These are phyloP conservation scores for Stachybotrys chartarum DNA, from an alignment of 2,329 filamentous ascomycete species.

Conservation along the genomic window DNA sequence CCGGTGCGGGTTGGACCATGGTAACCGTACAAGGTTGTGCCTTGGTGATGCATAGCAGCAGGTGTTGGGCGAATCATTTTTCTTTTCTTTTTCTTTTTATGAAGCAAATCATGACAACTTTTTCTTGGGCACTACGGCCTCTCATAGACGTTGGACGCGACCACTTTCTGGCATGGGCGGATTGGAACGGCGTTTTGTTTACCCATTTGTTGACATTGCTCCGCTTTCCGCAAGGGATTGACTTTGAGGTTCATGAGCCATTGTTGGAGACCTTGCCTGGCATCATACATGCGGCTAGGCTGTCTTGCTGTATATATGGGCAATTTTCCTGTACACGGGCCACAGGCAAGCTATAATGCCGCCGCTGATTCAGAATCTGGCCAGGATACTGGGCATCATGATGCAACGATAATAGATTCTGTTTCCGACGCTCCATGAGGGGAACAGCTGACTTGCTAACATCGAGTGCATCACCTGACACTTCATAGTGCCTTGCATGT, in stretches of 20 bases:
- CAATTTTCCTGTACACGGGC: neutral
- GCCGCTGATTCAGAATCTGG: neutral
- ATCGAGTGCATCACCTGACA: neutral
- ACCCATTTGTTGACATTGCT: slow-evolving; percentile 2
- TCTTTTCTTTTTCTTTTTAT: slow-evolving; percentile 23
- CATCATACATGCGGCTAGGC: neutral
- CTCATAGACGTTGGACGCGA: slow-evolving; percentile 27
- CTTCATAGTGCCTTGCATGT: too few relatives aligned
- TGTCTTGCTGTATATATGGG: neutral
- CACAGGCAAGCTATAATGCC: neutral
- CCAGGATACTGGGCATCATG: neutral
- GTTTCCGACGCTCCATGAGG: neutral
- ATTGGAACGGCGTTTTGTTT: slow-evolving; percentile 23
- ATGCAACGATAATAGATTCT: neutral
- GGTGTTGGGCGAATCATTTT: slow-evolving; percentile 13
- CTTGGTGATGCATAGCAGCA: slow-evolving; percentile 11
- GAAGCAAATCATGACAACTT: slow-evolving; percentile 23
- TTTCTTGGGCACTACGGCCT: slow-evolving; percentile 24
- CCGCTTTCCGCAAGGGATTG: too few relatives aligned
- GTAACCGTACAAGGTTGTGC: slow-evolving; percentile 28
- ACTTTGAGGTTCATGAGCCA: neutral
- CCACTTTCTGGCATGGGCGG: slow-evolving; percentile 17
- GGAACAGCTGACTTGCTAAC: neutral
- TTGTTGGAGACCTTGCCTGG: neutral
- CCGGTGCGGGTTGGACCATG: slow-evolving; percentile 57